A percentile compares a stretch with the other conserved stretches of the same genome.
Conservation (phyloP, 2,329 filamentous ascomycete species). For the Tolypocladium capitatum region DNA sequence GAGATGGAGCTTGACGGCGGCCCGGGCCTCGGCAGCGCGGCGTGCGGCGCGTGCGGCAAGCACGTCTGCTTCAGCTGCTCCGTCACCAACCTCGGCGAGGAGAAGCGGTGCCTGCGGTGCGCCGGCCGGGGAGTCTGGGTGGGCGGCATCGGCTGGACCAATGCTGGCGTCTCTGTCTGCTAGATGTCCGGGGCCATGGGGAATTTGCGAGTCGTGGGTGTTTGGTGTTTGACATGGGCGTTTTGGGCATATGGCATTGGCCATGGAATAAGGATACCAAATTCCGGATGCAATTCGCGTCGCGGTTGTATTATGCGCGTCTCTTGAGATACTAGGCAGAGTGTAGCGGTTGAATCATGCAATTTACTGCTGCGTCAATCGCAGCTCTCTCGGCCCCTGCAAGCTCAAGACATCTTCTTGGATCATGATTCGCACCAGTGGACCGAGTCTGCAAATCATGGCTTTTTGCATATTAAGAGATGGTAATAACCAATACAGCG, state of each 20-base stretch:
- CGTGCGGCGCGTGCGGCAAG: constrained; percentile 39
- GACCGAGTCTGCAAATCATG: not conserved
- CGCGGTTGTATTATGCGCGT: not conserved
- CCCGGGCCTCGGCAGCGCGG: constrained; percentile 12
- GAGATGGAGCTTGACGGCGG: constrained; percentile 26
- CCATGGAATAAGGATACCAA: not conserved
- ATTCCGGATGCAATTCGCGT: not conserved
- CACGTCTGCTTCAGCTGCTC: constrained; percentile 47
- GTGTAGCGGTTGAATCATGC: not conserved
- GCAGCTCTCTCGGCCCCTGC: not conserved
- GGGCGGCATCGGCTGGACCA: constrained; percentile 8
- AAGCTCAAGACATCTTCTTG: not conserved
- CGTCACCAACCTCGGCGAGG: constrained; percentile 41
- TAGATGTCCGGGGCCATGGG: constrained; percentile 2
- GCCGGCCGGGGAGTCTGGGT: constrained; percentile 23
- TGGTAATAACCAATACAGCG: constrained; percentile 1
- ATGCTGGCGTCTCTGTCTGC: constrained; percentile 9
- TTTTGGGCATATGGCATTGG: not conserved
- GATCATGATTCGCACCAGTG: not conserved
- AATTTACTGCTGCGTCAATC: not conserved
- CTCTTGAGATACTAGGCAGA: not conserved
- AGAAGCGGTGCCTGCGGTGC: constrained; percentile 39
- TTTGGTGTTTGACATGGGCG: not conserved
- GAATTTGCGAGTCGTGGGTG: not conserved
- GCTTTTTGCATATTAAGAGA: not conserved